These are phyloP conservation scores for Pilaira anomala DNA, from an alignment of 192 early-diverging fungal species.

Conservation along the genomic window DNA sequence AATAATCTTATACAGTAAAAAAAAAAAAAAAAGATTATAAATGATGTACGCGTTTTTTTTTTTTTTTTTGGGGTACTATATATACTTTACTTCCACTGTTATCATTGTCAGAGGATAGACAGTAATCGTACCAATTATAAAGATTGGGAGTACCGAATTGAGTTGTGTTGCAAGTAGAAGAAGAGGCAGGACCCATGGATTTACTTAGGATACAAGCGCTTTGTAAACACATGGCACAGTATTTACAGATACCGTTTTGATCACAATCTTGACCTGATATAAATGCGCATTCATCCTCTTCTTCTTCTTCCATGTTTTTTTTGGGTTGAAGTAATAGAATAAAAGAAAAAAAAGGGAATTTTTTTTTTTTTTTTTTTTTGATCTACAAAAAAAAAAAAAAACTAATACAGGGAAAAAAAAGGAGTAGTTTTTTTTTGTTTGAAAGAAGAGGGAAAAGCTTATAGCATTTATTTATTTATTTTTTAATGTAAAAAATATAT, in stretches of 20 bases:
- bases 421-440: background rate
- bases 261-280: constrained; percentile 23
- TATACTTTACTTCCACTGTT: constrained; percentile 15
- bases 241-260: constrained; percentile 21
- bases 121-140: constrained; percentile 27
- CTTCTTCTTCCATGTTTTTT: background rate
- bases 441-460: no score
- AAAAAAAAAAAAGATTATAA: no score
- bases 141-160: constrained; percentile 15
- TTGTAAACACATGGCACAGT: constrained; percentile 27
- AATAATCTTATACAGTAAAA: constrained; percentile 23
- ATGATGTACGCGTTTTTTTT: background rate
- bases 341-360: no score
- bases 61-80: background rate
- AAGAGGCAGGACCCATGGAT: background rate
- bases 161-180: constrained; percentile 12
- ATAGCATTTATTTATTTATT: no score
- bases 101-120: constrained; percentile 22
- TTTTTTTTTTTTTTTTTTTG: constrained; percentile 11
- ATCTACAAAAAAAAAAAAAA: constrained; percentile 13
- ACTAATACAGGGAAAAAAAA: constrained; percentile 1
- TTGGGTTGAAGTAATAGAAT: no score
- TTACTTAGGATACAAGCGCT: constrained; percentile 26
- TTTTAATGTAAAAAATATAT: no score
- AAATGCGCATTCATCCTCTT: constrained; percentile 17